Evolutionary conservation across 2,329 filamentous ascomycete species (phyloP).

Genomic region (Sordariomycetes sp.): DNA sequence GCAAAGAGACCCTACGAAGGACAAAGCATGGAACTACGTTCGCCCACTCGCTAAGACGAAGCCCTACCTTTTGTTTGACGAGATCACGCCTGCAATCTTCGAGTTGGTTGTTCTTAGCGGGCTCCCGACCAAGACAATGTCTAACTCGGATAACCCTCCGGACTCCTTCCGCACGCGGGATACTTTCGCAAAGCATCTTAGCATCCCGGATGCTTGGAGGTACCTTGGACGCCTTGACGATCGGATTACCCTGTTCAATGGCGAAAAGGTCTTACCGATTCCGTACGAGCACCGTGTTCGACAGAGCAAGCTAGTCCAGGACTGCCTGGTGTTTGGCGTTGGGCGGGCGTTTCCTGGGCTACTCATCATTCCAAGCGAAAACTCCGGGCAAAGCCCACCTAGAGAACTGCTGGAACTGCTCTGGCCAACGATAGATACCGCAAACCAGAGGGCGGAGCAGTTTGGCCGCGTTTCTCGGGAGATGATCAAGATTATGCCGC

Average conservation of each 20-base stretch:
- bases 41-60: constrained; percentile 25
- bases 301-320: constrained; percentile 38
- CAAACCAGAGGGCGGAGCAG: constrained; percentile 36
- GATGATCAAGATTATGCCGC: constrained; percentile 36
- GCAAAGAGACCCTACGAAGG: constrained; percentile 26
- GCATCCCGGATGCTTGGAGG: constrained; percentile 29
- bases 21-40: constrained; percentile 46
- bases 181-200: constrained; percentile 29
- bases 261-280: constrained; percentile 35
- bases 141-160: constrained; percentile 30
- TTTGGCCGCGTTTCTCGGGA: constrained; percentile 43
- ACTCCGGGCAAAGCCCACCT: constrained; percentile 25
- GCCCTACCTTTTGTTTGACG: constrained; percentile 25
- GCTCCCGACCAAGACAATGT: constrained; percentile 19
- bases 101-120: constrained; percentile 20
- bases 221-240: constrained; percentile 34
- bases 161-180: constrained; percentile 33
- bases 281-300: constrained; percentile 41
- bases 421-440: constrained; percentile 36
- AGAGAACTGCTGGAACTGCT: constrained; percentile 34
- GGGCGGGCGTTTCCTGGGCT: constrained; percentile 40
- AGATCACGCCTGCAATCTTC: constrained; percentile 21
- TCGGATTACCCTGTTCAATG: constrained; percentile 31
- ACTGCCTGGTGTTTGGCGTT: constrained; percentile 47
- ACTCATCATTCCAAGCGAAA: constrained; percentile 38